phyloP scores from a whole-genome alignment of 2,329 filamentous ascomycete species.

The Claviceps pusilla region DNA sequence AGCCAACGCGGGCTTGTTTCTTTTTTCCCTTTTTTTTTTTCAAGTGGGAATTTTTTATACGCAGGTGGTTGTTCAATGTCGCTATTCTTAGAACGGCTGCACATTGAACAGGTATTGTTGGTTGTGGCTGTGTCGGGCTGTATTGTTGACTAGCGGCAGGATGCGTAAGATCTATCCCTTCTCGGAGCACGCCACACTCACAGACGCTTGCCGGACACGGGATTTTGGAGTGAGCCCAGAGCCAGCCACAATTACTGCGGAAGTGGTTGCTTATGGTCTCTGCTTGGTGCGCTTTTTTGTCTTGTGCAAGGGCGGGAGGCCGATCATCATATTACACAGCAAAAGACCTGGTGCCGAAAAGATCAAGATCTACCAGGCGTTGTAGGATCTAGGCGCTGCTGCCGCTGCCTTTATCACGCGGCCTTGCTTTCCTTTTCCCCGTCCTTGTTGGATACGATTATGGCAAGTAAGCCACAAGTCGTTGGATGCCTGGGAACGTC shows the following conservation, averaged over 20 bases:
- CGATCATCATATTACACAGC: too few species aligned
- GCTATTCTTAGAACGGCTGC: conserved; percentile 3
- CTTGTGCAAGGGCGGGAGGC: neutral
- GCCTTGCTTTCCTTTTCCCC: too few species aligned
- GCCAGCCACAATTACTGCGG: neutral
- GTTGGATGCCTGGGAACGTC: too few species aligned
- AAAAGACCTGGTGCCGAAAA: neutral
- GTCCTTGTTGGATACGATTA: too few species aligned
- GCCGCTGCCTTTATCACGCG: too few species aligned
- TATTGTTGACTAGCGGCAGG: neutral
- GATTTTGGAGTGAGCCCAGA: neutral
- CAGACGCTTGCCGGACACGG: neutral
- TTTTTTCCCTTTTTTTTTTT: neutral
- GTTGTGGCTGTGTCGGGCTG: neutral
- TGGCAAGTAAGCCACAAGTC: too few species aligned
- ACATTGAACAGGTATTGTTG: neutral
- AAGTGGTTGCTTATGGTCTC: neutral
- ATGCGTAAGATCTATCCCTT: neutral
- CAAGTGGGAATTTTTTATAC: neutral
- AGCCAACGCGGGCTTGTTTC: neutral
- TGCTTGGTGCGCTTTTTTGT: neutral
- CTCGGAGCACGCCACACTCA: neutral
- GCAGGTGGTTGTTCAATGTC: neutral
- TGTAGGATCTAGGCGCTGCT: too few species aligned
- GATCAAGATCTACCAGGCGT: neutral